Conservation (phyloP, 768 basidiomycete genomes). For the Termitomyces sp. region DNA sequence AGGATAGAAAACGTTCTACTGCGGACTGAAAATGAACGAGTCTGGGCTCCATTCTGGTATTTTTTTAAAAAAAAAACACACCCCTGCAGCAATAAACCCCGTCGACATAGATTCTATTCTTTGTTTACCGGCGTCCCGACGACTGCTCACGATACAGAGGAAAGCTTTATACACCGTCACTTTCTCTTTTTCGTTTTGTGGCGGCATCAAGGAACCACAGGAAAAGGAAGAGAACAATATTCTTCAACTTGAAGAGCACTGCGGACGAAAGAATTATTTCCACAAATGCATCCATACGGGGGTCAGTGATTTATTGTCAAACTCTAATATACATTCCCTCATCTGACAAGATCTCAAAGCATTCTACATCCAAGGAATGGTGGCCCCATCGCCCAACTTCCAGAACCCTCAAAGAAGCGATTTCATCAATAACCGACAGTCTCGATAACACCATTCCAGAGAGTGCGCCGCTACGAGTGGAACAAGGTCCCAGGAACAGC, state of each 20-base stretch:
- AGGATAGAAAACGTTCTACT: too few species aligned
- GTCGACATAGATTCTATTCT: too few species aligned
- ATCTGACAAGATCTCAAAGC: background rate
- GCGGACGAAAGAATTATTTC: too few species aligned
- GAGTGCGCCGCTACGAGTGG: background rate
- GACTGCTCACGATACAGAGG: constrained; percentile 12
- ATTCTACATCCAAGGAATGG: background rate
- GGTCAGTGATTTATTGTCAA: background rate
- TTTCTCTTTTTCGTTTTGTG: constrained; percentile 10
- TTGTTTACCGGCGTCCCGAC: too few species aligned
- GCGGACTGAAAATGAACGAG: too few species aligned
- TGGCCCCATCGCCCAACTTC: background rate
- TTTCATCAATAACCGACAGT: background rate
- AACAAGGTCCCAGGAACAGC: background rate
- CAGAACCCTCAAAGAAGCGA: background rate
- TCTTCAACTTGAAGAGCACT: too few species aligned
- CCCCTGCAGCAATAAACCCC: constrained; percentile 16
- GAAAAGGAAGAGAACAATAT: too few species aligned
- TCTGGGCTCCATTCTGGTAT: too few species aligned
- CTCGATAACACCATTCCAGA: constrained; percentile 4
- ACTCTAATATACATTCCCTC: background rate
- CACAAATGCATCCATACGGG: too few species aligned
- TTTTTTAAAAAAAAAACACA: too few species aligned
- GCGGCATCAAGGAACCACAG: constrained; percentile 21
- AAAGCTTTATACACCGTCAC: constrained; percentile 15